These are phyloP conservation scores for Gyromitra esculenta DNA, from an alignment of 2,329 filamentous ascomycete genomes.

Conservation along the genomic window DNA sequence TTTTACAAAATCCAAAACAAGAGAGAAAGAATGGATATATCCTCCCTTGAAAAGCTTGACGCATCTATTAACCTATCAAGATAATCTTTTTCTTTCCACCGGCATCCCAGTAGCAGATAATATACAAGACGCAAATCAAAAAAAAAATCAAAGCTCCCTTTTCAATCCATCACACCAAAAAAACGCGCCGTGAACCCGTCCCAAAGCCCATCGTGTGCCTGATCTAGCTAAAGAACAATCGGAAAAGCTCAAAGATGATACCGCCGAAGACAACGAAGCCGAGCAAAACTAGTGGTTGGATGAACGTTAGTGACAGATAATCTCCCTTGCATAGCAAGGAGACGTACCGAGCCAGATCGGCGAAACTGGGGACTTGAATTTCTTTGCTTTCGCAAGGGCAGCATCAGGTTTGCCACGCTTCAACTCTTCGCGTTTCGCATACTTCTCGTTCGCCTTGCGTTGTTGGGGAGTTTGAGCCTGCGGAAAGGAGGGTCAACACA, in stretches of 20 bases:
- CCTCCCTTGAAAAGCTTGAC: neutral
- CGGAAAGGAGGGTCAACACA: slow-evolving; percentile 14
- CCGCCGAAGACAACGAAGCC: slow-evolving; percentile 71
- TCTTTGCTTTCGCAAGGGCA: slow-evolving; percentile 72
- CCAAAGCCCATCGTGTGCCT: neutral
- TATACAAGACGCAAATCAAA: slow-evolving; percentile 7
- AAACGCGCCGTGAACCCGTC: neutral
- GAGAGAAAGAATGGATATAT: slow-evolving; percentile 1
- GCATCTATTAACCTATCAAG: slow-evolving; percentile 16
- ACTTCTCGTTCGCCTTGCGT: slow-evolving; percentile 81
- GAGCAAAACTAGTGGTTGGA: slow-evolving; percentile 64
- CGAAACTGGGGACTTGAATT: slow-evolving; percentile 70
- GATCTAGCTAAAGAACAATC: slow-evolving; percentile 58
- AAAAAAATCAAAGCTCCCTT: slow-evolving; percentile 18
- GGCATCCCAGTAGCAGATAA: slow-evolving; percentile 24
- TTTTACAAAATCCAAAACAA: slow-evolving; percentile 4
- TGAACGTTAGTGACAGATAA: slow-evolving; percentile 18
- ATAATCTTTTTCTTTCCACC: slow-evolving; percentile 2
- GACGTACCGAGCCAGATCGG: slow-evolving; percentile 72
- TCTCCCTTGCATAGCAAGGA: neutral
- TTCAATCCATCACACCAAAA: neutral
- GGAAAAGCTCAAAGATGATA: slow-evolving; percentile 61
- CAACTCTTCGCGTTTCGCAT: slow-evolving; percentile 75
- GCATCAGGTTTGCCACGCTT: slow-evolving; percentile 78
- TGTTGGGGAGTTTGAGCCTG: slow-evolving; percentile 87